Percentiles rank a stretch among this genome's conserved stretches.
Conservation (phyloP, 2,329 filamentous ascomycete species). For the Colletotrichum phormii region DNA sequence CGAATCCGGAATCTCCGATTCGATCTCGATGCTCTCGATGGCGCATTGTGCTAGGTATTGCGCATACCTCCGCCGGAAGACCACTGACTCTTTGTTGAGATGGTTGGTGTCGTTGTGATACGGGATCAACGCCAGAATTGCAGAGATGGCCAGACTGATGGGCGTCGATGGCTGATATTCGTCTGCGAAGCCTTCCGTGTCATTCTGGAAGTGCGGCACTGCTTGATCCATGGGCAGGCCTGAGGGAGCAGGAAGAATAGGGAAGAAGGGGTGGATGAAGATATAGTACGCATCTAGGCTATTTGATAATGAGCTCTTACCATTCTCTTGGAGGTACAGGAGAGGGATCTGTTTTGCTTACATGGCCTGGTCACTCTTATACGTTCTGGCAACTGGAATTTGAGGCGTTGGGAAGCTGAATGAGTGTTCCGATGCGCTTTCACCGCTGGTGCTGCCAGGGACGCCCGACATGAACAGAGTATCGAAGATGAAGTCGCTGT, state of each 20-base stretch:
- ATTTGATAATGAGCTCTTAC: background rate
- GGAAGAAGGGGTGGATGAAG: conserved; percentile 63
- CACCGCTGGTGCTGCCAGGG: conserved; percentile 34
- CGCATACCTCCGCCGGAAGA: conserved; percentile 58
- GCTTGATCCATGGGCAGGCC: conserved; percentile 47
- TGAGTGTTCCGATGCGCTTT: conserved; percentile 36
- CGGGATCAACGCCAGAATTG: conserved; percentile 60
- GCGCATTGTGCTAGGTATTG: conserved; percentile 61
- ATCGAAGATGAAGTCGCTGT: conserved; percentile 62
- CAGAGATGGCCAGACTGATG: conserved; percentile 58
- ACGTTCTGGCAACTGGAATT: conserved; percentile 53
- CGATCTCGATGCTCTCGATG: conserved; percentile 60
- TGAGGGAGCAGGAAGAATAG: conserved; percentile 59
- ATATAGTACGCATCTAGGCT: conserved; percentile 62
- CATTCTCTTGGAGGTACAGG: too few relatives aligned
- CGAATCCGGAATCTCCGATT: conserved; percentile 59
- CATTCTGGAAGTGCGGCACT: conserved; percentile 48
- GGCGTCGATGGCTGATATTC: conserved; percentile 55
- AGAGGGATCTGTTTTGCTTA: conserved; percentile 41
- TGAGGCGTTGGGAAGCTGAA: conserved; percentile 23
- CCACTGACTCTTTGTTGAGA: conserved; percentile 51
- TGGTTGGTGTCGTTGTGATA: conserved; percentile 53
- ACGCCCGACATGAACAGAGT: conserved; percentile 50
- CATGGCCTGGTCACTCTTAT: conserved; percentile 54
- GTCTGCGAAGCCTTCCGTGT: conserved; percentile 48